Conservation (phyloP, 805 yeast genomes). For the Brettanomyces sp. region DNA sequence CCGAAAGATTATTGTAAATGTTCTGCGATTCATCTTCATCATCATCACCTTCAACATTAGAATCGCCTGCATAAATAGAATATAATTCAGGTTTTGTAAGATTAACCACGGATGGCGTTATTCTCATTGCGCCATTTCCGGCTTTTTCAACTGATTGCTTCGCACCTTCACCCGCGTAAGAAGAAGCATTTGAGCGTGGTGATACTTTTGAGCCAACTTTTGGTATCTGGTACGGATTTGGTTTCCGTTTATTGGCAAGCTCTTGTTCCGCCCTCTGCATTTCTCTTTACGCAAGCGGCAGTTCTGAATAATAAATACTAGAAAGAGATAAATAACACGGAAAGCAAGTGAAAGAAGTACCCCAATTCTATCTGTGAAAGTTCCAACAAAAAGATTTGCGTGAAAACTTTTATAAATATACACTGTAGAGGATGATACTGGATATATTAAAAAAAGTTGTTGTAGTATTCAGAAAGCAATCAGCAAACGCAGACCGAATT, state of each 20-base stretch:
- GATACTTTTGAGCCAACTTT: not conserved
- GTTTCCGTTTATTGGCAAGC: not conserved
- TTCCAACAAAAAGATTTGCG: too few relatives aligned
- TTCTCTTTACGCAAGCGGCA: too few relatives aligned
- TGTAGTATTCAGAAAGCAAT: too few relatives aligned
- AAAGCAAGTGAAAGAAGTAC: not conserved
- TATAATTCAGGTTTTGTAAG: constrained; percentile 21
- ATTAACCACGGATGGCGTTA: constrained; percentile 1
- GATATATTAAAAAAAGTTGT: too few relatives aligned
- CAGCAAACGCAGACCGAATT: too few relatives aligned
- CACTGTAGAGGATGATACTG: too few relatives aligned
- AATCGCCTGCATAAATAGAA: constrained; percentile 18
- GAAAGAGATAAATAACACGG: not conserved
- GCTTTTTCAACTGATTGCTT: not conserved
- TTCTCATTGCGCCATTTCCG: not conserved
- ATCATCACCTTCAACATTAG: constrained; percentile 9
- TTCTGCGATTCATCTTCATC: constrained; percentile 10
- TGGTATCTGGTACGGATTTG: not conserved
- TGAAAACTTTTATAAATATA: too few relatives aligned
- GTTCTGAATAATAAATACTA: not conserved
- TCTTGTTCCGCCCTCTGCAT: constrained; percentile 1
- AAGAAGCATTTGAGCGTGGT: too few relatives aligned
- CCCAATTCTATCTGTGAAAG: not conserved
- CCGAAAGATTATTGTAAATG: constrained; percentile 11
- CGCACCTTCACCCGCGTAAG: not conserved